Evolutionary conservation across 2,329 filamentous ascomycete species (phyloP).

Genomic region (Chaetomium globosum): DNA sequence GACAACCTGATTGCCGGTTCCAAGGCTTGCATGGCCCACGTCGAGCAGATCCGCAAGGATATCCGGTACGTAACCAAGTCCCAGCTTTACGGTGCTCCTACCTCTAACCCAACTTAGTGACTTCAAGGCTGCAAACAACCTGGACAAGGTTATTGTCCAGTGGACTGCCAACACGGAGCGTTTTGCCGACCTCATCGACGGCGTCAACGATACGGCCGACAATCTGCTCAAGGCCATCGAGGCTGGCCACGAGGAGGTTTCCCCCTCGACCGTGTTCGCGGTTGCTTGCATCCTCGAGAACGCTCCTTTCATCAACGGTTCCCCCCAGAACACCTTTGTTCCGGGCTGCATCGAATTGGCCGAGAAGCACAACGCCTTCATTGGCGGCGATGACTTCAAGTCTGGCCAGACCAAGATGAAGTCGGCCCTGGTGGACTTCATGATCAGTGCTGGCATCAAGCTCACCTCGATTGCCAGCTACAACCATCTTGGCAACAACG

Average conservation of each 20-base stretch:
- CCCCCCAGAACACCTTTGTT: slow-evolving; percentile 98
- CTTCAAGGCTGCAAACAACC: slow-evolving; percentile 81
- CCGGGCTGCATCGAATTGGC: slow-evolving; percentile 89
- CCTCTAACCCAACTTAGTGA: slow-evolving; percentile 54
- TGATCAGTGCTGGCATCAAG: slow-evolving; percentile 98
- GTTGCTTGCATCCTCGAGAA: slow-evolving; percentile 90
- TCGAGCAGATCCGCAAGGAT: slow-evolving; percentile 89
- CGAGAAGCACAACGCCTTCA: slow-evolving; percentile 82
- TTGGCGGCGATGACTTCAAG: slow-evolving; percentile 99
- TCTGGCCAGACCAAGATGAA: slow-evolving; percentile 99
- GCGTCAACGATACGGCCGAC: slow-evolving; percentile 95
- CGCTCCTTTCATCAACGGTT: slow-evolving; percentile 97
- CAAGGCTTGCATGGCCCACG: slow-evolving; percentile 83
- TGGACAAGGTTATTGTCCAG: slow-evolving; percentile 95
- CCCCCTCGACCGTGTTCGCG: slow-evolving; percentile 93
- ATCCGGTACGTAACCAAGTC: slow-evolving; percentile 64
- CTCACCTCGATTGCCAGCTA: slow-evolving; percentile 98
- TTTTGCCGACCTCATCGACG: slow-evolving; percentile 82
- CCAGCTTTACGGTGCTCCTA: neutral
- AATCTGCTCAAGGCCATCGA: slow-evolving; percentile 89
- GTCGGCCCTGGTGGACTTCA: slow-evolving; percentile 95
- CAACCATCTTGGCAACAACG: slow-evolving; percentile 99
- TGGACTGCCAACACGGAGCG: slow-evolving; percentile 99
- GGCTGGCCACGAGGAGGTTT: slow-evolving; percentile 83
- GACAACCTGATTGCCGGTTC: slow-evolving; percentile 84